Conservation (phyloP, 176 grass and related monocot genomes). For the Avena insularis region DNA sequence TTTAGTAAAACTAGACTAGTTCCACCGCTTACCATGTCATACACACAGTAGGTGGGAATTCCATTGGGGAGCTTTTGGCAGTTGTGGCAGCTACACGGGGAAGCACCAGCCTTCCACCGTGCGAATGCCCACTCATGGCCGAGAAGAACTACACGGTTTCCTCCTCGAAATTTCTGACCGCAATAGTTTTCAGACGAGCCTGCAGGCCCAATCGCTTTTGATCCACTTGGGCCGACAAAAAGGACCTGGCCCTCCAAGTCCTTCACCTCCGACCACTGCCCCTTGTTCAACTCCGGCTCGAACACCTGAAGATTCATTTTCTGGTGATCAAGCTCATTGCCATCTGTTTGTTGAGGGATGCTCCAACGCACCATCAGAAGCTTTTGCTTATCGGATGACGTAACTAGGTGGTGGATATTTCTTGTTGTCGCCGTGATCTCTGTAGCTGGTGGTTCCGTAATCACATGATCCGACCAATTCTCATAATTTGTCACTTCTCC, state of each 20-base stretch:
- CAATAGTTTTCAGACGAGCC: not conserved
- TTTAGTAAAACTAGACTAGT: not conserved
- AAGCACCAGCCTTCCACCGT: too few species aligned
- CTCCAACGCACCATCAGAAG: too few species aligned
- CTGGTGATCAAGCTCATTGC: not conserved
- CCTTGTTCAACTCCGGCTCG: not conserved
- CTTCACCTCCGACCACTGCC: not conserved
- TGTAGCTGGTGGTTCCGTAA: too few species aligned
- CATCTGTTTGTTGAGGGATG: too few species aligned
- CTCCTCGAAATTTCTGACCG: not conserved
- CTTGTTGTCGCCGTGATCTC: too few species aligned
- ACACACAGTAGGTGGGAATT: not conserved
- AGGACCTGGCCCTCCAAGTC: not conserved
- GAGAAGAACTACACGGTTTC: not conserved
- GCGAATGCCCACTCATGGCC: not conserved
- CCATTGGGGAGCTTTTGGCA: not conserved
- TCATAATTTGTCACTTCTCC: too few species aligned
- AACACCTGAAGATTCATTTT: not conserved
- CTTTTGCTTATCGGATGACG: too few species aligned
- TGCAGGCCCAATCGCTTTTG: not conserved
- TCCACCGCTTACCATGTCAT: not conserved
- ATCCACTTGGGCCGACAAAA: not conserved
- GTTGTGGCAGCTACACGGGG: not conserved
- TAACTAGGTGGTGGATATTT: too few species aligned
- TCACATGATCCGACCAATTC: too few species aligned